A percentile compares a stretch with the other conserved stretches of the same genome.
phyloP scores from a whole-genome alignment of 176 grass and related monocot genomes.

The Rhynchospora tenuis region DNA sequence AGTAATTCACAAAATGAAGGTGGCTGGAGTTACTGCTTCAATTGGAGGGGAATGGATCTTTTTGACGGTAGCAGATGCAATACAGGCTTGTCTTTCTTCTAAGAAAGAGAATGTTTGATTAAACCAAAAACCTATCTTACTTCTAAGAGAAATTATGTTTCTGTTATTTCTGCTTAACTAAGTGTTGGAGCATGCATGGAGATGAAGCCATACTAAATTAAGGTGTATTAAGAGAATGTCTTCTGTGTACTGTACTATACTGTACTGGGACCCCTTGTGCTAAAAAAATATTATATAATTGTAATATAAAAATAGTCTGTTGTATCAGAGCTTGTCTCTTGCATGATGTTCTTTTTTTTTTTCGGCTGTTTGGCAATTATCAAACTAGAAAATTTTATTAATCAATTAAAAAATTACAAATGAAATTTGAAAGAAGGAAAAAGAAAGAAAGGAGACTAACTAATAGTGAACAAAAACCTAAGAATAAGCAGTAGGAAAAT shows the following conservation, averaged over 20 bases:
- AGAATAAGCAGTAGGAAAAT: too few species aligned
- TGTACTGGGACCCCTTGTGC: neutral
- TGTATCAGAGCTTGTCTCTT: neutral
- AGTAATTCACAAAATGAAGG: constrained; percentile 90
- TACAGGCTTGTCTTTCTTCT: constrained; percentile 45
- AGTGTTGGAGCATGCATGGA: neutral
- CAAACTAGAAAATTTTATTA: neutral
- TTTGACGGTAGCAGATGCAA: constrained; percentile 78
- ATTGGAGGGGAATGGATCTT: constrained; percentile 73
- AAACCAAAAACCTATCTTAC: neutral
- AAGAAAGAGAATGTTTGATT: constrained; percentile 38
- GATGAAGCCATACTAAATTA: neutral
- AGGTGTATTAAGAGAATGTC: neutral
- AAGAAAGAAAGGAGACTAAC: too few species aligned
- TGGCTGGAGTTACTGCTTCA: constrained; percentile 40
- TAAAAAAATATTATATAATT: neutral
- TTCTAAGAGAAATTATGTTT: neutral
- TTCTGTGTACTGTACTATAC: neutral
- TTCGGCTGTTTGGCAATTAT: neutral
- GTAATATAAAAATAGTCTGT: neutral
- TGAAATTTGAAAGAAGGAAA: too few species aligned
- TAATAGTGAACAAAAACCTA: too few species aligned
- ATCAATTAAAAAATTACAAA: neutral
- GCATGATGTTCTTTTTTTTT: neutral
- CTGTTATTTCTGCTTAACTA: neutral